These are phyloP conservation scores for Dendrostoma leiphaemia DNA, from an alignment of 2,329 filamentous ascomycete genomes.

Conservation along the genomic window DNA sequence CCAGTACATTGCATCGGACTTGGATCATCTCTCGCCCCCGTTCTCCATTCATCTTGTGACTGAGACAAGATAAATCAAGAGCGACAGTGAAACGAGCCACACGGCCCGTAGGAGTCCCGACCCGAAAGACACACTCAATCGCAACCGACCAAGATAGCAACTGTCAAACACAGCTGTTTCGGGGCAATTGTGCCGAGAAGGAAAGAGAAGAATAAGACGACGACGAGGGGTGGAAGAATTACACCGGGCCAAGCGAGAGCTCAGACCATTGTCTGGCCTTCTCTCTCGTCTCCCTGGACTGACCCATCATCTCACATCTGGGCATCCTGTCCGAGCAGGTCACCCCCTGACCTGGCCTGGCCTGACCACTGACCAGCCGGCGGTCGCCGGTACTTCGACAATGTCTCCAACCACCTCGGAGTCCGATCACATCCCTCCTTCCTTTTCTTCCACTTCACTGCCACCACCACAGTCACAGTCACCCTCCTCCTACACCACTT, in stretches of 20 bases:
- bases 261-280: not conserved
- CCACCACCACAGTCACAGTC: conserved; percentile 13
- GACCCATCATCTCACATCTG: not conserved
- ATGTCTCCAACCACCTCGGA: conserved; percentile 12
- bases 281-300: not conserved
- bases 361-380: no score
- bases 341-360: no score
- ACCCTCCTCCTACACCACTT: no score
- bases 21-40: not conserved
- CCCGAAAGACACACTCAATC: conserved; percentile 1
- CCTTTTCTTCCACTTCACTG: conserved; percentile 8
- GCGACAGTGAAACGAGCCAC: conserved; percentile 6
- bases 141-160: not conserved
- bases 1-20: not conserved
- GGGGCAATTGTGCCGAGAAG: not conserved
- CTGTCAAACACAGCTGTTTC: no score
- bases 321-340: no score
- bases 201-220: not conserved
- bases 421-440: conserved; percentile 7
- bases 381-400: no score
- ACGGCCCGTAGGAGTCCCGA: not conserved
- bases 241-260: conserved; percentile 2
- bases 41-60: not conserved
- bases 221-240: not conserved
- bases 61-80: conserved; percentile 11